These are phyloP conservation scores for Solidago caesia DNA, from an alignment of 129 eudicot genomes.

Conservation along the genomic window DNA sequence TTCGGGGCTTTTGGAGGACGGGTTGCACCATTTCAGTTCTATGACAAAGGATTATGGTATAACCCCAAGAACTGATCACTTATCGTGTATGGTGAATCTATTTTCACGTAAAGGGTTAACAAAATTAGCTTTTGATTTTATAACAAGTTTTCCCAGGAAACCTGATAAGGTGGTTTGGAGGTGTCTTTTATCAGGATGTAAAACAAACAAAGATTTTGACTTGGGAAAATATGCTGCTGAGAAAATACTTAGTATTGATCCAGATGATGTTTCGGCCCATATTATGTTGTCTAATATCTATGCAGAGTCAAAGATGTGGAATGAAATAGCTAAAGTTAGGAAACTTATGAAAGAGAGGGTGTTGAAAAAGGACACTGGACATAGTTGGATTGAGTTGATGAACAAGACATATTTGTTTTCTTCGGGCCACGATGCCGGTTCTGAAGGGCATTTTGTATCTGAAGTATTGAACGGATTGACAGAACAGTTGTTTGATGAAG, in stretches of 20 bases:
- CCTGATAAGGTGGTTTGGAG: slow-evolving; percentile 79
- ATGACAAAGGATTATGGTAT: slow-evolving; percentile 47
- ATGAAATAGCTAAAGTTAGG: slow-evolving; percentile 52
- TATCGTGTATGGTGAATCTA: slow-evolving; percentile 69
- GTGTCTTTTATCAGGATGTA: slow-evolving; percentile 71
- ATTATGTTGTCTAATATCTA: slow-evolving; percentile 69
- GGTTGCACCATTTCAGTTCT: slow-evolving; percentile 44
- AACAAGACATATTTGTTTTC: slow-evolving; percentile 45
- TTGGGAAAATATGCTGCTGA: slow-evolving; percentile 61
- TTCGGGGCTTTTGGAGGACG: slow-evolving; percentile 57
- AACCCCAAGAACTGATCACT: slow-evolving; percentile 59
- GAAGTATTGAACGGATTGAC: slow-evolving; percentile 47
- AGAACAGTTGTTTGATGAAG: slow-evolving; percentile 49
- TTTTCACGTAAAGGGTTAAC: slow-evolving; percentile 66
- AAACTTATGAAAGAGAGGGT: slow-evolving; percentile 50
- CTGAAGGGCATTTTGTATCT: slow-evolving; percentile 13
- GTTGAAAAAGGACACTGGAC: slow-evolving; percentile 64
- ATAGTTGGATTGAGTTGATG: slow-evolving; percentile 62
- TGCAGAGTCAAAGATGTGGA: slow-evolving; percentile 61
- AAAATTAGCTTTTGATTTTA: slow-evolving; percentile 53
- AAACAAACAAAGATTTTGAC: slow-evolving; percentile 44
- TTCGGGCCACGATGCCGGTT: slow-evolving; percentile 29
- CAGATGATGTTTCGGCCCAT: slow-evolving; percentile 64
- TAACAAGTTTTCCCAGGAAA: slow-evolving; percentile 33
- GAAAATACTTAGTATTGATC: slow-evolving; percentile 58